Conservation (phyloP, 495 filamentous ascomycete species). For the Lasiosphaeris hirsuta region DNA sequence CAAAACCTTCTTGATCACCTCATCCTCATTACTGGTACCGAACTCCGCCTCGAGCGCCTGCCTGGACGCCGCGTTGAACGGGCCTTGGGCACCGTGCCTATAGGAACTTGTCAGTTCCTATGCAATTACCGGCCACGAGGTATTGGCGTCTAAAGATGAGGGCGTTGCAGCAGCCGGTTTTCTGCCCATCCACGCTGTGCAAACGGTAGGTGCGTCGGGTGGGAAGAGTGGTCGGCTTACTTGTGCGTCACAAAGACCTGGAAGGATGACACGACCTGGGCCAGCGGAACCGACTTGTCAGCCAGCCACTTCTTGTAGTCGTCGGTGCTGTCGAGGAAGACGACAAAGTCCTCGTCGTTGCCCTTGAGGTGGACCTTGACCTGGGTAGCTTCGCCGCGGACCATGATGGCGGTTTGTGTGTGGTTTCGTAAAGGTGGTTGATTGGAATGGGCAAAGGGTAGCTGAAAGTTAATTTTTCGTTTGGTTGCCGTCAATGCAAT, state of each 20-base stretch:
- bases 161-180: background rate
- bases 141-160: background rate
- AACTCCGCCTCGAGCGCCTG: conserved; percentile 78
- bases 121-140: background rate
- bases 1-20: conserved; percentile 74
- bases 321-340: conserved; percentile 76
- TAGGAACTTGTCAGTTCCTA: background rate
- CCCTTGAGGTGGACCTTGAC: conserved; percentile 91
- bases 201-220: background rate
- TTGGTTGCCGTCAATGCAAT: background rate
- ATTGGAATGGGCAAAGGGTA: background rate
- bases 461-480: background rate
- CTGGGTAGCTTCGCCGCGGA: conserved; percentile 70
- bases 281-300: conserved; percentile 74
- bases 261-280: conserved; percentile 82
- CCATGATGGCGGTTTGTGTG: conserved; percentile 52
- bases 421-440: conserved; percentile 19
- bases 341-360: conserved; percentile 79
- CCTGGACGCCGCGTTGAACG: conserved; percentile 72
- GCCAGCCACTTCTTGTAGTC: conserved; percentile 76
- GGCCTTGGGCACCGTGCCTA: conserved; percentile 85
- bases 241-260: conserved; percentile 89
- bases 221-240: conserved; percentile 51
- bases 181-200: background rate
- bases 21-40: conserved; percentile 71